These are phyloP conservation scores for Grammothele lineata DNA, from an alignment of 768 basidiomycete genomes.

Conservation along the genomic window DNA sequence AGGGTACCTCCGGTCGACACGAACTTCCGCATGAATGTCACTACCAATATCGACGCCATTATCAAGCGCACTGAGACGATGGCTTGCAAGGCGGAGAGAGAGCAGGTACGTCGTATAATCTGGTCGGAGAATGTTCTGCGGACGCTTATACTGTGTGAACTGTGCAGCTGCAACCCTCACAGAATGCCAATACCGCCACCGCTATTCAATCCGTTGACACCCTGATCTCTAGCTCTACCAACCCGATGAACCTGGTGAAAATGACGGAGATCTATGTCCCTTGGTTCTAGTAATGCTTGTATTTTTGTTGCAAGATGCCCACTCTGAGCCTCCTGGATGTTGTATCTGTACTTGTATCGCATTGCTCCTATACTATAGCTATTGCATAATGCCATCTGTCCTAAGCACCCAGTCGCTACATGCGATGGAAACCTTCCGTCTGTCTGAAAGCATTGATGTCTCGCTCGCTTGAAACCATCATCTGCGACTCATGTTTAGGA, in stretches of 20 bases:
- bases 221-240: slow-evolving; percentile 81
- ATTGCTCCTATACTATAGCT: slow-evolving; percentile 6
- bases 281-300: slow-evolving; percentile 55
- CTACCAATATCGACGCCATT: slow-evolving; percentile 60
- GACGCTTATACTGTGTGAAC: too few relatives aligned
- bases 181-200: slow-evolving; percentile 41
- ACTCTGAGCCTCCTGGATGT: not conserved
- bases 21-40: slow-evolving; percentile 51
- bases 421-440: slow-evolving; percentile 57
- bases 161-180: slow-evolving; percentile 20
- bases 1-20: slow-evolving; percentile 55
- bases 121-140: not conserved
- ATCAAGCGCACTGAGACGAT: slow-evolving; percentile 79
- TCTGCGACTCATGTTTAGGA: slow-evolving; percentile 39
- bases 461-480: slow-evolving; percentile 71
- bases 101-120: slow-evolving; percentile 52
- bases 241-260: slow-evolving; percentile 78
- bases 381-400: not conserved
- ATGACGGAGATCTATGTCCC: slow-evolving; percentile 84
- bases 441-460: slow-evolving; percentile 69
- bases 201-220: slow-evolving; percentile 80
- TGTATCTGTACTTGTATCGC: slow-evolving; percentile 7
- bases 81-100: slow-evolving; percentile 84
- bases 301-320: not conserved
- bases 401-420: slow-evolving; percentile 4